phyloP scores from a whole-genome alignment of 108 stramenopile species.

The Skeletonema grethae region DNA sequence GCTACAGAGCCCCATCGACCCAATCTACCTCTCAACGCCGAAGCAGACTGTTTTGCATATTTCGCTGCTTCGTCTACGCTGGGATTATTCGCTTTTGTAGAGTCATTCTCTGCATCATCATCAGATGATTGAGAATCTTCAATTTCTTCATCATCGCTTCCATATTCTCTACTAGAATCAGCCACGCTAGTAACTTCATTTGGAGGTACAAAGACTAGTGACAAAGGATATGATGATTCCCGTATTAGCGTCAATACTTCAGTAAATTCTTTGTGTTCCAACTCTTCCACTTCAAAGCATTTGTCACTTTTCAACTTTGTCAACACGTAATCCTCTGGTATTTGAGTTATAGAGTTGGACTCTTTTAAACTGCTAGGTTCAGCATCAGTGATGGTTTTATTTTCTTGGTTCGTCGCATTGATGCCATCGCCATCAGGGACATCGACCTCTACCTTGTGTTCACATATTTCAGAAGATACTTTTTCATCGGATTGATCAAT shows the following conservation, averaged over 20 bases:
- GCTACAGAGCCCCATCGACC: conserved; percentile 45
- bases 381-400: background rate
- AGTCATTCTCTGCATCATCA: background rate
- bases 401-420: no score
- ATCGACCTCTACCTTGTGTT: no score
- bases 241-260: conserved; percentile 1
- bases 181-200: background rate
- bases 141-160: background rate
- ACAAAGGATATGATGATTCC: conserved; percentile 10
- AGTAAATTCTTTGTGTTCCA: conserved; percentile 7
- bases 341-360: background rate
- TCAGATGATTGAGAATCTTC: background rate
- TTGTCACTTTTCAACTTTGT: background rate
- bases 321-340: conserved; percentile 9
- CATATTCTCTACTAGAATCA: background rate
- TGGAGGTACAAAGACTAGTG: conserved; percentile 1
- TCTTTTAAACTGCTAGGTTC: background rate
- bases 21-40: conserved; percentile 36
- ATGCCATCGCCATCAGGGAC: no score
- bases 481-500: background rate
- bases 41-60: conserved; percentile 37
- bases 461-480: no score
- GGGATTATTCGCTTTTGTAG: background rate
- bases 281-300: background rate
- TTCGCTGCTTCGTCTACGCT: conserved; percentile 38